These are phyloP conservation scores for Byssothecium circinans DNA, from an alignment of 2,329 filamentous ascomycete genomes.

Conservation along the genomic window DNA sequence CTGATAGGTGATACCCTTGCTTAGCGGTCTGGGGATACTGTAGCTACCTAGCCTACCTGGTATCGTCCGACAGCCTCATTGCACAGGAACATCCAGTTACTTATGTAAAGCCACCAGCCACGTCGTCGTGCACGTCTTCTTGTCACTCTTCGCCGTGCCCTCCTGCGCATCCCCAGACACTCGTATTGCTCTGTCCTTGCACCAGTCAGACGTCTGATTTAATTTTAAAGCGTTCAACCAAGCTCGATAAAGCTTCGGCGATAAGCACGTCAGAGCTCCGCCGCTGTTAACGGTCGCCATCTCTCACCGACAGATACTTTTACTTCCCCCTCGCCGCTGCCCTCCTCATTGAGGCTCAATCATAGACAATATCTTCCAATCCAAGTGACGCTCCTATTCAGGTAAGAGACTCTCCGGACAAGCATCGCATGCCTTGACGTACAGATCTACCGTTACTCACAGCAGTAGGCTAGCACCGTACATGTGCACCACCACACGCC, in stretches of 20 bases:
- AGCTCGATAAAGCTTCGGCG: not conserved
- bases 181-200: not conserved
- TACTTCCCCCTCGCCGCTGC: too few species aligned
- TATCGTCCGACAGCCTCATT: not conserved
- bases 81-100: too few species aligned
- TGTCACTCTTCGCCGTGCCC: not conserved
- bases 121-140: not conserved
- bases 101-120: not conserved
- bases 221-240: not conserved
- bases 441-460: too few species aligned
- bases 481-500: constrained; percentile 3
- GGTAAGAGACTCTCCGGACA: too few species aligned
- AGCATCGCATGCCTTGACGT: too few species aligned
- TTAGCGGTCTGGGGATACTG: not conserved
- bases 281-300: constrained; percentile 13
- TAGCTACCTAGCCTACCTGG: too few species aligned
- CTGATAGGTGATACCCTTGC: not conserved
- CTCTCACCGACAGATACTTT: constrained; percentile 5
- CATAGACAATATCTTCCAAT: too few species aligned
- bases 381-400: too few species aligned
- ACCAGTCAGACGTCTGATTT: too few species aligned
- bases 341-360: too few species aligned
- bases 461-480: not conserved
- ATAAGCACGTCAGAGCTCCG: not conserved
- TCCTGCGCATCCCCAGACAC: not conserved